phyloP scores from a whole-genome alignment of 228 moss, liverwort and hornwort species.

The Sphagnum magellanicum region DNA sequence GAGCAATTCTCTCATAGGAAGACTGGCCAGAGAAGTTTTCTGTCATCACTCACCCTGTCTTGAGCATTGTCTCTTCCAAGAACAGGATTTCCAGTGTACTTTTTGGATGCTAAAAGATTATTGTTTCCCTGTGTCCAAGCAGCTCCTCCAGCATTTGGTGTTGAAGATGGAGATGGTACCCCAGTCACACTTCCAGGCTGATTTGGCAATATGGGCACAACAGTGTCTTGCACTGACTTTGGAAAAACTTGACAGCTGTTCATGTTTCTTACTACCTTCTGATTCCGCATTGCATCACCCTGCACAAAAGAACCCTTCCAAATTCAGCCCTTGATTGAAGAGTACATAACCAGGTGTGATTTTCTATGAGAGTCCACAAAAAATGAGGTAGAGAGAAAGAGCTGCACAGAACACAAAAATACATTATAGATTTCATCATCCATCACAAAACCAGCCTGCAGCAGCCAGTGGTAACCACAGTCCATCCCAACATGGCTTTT shows the following conservation, averaged over 20 bases:
- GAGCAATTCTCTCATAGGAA: no score
- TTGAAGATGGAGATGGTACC: conserved; percentile 17
- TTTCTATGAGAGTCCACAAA: background rate
- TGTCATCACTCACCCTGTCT: conserved; percentile 42
- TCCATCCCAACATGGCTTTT: background rate
- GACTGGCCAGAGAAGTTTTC: no score
- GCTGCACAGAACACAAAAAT: background rate
- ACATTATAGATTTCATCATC: no score
- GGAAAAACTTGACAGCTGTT: conserved; percentile 42
- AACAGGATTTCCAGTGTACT: conserved; percentile 42
- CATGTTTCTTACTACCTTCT: conserved; percentile 41
- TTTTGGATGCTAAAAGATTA: conserved; percentile 40
- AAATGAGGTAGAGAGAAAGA: background rate
- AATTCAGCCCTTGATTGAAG: no score
- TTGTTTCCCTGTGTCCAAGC: conserved; percentile 42
- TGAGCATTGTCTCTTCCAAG: conserved; percentile 36
- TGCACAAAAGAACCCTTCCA: conserved; percentile 14
- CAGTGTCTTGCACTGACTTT: conserved; percentile 24
- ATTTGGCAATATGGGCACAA: conserved; percentile 26
- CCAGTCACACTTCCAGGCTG: conserved; percentile 20
- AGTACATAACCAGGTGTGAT: no score
- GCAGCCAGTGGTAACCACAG: background rate
- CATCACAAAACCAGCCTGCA: background rate
- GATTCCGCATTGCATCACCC: conserved; percentile 86
- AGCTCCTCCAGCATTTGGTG: conserved; percentile 27